Evolutionary conservation across 306 rosid species (phyloP), one percentile per base, ranked within the genome.

Genomic region (Rosa chinensis): DNA sequence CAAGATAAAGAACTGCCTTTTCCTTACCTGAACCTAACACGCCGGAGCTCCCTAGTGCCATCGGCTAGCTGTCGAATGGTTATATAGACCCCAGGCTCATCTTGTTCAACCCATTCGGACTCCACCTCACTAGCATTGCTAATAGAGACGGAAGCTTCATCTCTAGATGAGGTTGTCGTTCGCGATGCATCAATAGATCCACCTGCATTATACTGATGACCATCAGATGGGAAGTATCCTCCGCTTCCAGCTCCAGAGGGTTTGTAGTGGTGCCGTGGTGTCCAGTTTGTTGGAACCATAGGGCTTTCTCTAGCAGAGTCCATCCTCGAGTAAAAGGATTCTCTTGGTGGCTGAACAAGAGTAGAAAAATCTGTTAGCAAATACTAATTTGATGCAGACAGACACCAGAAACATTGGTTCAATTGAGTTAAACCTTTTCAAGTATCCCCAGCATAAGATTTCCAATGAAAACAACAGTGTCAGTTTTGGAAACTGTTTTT

Each of bases 21-120:
- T 40, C 8, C 72, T 39, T 66, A 93, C 99, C 98, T 95, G 90
- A 95, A 95, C 79, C 93, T 82, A 77, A 95, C 92, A 70, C 99
- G 98, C 20, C 97, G 92, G 64, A 95, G 93, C 83, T 90, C 96
- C 83, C 87, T 88, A 1, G 86, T 91, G 56, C 99, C 99, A 77
- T 93, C 96, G 21, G 92, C 87, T 28, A 84, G 85, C 80, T 86
- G 96, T 67, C 93, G 81, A 77, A 95, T 91, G 0, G 99, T 95
- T 32, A 95, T 85, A 77, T 86, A 93, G 1, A 95, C 97, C 4
- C 99, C 99, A 16, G 98, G 94, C 50, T 91, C 94, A 73, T 93
- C 99, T 83, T 93, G 88, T 81, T 89, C 96, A 1, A 95, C 82
- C 99, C 98, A 95, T 47, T 95, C 98, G 1, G 96, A 45, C 76